Conservation (phyloP, 1,284 basidiomycete species). For the Inonotus obliquus region DNA sequence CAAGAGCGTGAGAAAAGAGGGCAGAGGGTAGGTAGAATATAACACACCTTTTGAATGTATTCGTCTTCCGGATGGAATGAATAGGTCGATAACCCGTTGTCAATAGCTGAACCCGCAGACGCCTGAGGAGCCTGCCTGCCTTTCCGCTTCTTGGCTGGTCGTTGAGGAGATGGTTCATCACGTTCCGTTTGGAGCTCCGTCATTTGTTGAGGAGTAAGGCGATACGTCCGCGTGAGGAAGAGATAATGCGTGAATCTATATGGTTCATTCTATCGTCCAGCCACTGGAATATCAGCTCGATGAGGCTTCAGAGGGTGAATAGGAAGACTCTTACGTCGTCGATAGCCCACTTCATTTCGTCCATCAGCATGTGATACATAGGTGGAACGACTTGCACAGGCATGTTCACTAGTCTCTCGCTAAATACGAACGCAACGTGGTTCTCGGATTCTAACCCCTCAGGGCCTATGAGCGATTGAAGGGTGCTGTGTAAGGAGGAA, state of each 20-base stretch:
- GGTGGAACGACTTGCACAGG: conserved; percentile 87
- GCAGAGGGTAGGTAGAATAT: not conserved
- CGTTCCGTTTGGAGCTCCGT: conserved; percentile 31
- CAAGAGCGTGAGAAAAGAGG: not conserved
- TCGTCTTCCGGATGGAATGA: conserved; percentile 88
- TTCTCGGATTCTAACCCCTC: conserved; percentile 30
- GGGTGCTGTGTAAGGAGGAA: conserved; percentile 43
- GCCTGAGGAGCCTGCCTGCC: conserved; percentile 22
- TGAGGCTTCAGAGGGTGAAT: not conserved
- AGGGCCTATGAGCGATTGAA: conserved; percentile 49
- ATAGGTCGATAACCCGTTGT: conserved; percentile 33
- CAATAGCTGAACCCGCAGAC: conserved; percentile 28
- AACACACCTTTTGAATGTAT: conserved; percentile 57
- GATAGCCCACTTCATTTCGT: conserved; percentile 71
- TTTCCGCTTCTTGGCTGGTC: conserved; percentile 36
- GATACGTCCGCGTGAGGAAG: conserved; percentile 73
- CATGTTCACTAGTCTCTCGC: conserved; percentile 88
- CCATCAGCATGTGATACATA: conserved; percentile 82
- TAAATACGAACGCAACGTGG: conserved; percentile 78
- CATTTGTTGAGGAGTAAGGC: conserved; percentile 58
- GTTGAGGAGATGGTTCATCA: conserved; percentile 21
- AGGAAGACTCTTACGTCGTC: conserved; percentile 44
- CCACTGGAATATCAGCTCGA: not conserved
- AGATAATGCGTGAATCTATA: conserved; percentile 70
- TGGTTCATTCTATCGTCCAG: conserved; percentile 49